These are phyloP conservation scores for Bipolaris cookei DNA, from an alignment of 2,329 filamentous ascomycete genomes.

Conservation along the genomic window DNA sequence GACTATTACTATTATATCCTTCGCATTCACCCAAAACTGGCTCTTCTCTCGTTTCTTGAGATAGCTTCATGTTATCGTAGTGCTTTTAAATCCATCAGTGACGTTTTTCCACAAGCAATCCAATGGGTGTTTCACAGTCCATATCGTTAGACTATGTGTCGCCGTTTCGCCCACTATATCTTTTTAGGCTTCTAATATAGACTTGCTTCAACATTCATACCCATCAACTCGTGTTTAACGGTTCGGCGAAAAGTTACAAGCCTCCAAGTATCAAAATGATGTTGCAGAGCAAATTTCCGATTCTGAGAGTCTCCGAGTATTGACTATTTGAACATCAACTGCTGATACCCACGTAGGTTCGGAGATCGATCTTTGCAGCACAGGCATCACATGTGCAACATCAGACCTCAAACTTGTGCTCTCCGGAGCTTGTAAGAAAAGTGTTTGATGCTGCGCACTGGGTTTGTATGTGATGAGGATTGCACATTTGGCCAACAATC, in stretches of 20 bases:
- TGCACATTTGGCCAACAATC: constrained; percentile 36
- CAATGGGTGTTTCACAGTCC: constrained; percentile 6
- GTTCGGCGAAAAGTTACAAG: constrained; percentile 5
- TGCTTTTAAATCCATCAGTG: background rate
- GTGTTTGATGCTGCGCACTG: constrained; percentile 24
- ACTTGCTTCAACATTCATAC: background rate
- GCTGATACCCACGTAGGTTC: constrained; percentile 3
- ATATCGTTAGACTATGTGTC: background rate
- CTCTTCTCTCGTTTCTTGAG: constrained; percentile 2
- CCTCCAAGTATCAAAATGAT: background rate
- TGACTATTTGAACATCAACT: background rate
- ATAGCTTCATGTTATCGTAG: background rate
- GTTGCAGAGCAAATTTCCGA: constrained; percentile 1
- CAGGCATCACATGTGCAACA: constrained; percentile 21
- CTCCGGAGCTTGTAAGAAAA: background rate
- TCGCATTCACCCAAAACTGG: constrained; percentile 18
- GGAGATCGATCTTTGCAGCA: constrained; percentile 6
- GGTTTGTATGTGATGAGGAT: constrained; percentile 38
- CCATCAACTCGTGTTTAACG: constrained; percentile 8
- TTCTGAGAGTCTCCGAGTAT: background rate
- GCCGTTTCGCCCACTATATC: constrained; percentile 5
- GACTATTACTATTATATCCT: constrained; percentile 19
- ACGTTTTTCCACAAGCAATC: constrained; percentile 9
- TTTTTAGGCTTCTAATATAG: constrained; percentile 7
- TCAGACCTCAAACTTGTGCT: constrained; percentile 30